These are phyloP conservation scores for Acanthamoeba royreba DNA, from an alignment of 208 protist genomes.

Conservation along the genomic window DNA sequence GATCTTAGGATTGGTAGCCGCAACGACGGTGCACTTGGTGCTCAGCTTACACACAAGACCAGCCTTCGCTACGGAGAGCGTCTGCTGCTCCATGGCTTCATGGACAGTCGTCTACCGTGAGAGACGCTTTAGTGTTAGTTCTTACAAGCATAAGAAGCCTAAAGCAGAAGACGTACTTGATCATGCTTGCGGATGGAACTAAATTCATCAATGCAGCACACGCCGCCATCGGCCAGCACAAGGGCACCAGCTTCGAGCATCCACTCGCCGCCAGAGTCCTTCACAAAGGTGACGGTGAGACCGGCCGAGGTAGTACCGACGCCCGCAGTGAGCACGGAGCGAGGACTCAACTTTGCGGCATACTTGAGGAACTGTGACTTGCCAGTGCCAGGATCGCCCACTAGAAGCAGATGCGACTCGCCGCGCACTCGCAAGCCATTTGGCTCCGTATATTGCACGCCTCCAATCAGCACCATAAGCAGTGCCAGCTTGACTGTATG, in stretches of 20 bases:
- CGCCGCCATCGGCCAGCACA: slow-evolving; percentile 40
- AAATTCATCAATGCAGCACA: slow-evolving; percentile 49
- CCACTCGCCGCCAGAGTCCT: slow-evolving; percentile 97
- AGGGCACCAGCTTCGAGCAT: slow-evolving; percentile 96
- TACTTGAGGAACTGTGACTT: slow-evolving; percentile 87
- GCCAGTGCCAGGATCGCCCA: slow-evolving; percentile 98
- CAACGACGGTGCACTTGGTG: slow-evolving; percentile 93
- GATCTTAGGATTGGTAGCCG: slow-evolving; percentile 98
- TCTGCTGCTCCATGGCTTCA: slow-evolving; percentile 99
- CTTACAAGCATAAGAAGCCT: slow-evolving; percentile 43
- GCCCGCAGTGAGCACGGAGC: background rate
- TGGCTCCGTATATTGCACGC: slow-evolving; percentile 74
- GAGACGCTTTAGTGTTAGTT: slow-evolving; percentile 55
- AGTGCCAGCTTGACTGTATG: slow-evolving; percentile 45
- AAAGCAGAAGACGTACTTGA: slow-evolving; percentile 95
- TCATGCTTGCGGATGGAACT: slow-evolving; percentile 93
- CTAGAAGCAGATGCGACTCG: slow-evolving; percentile 99
- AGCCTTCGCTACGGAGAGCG: slow-evolving; percentile 98
- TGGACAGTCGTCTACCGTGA: slow-evolving; percentile 93
- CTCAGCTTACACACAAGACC: slow-evolving; percentile 99
- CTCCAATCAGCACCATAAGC: background rate
- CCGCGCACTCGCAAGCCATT: slow-evolving; percentile 96
- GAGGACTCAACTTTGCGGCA: slow-evolving; percentile 82
- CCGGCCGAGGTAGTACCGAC: slow-evolving; percentile 55
- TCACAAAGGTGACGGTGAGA: slow-evolving; percentile 97